Percentiles rank a stretch among this genome's conserved stretches.
Conservation (phyloP, 1,284 basidiomycete species). For the Bondarzewia mesenterica region DNA sequence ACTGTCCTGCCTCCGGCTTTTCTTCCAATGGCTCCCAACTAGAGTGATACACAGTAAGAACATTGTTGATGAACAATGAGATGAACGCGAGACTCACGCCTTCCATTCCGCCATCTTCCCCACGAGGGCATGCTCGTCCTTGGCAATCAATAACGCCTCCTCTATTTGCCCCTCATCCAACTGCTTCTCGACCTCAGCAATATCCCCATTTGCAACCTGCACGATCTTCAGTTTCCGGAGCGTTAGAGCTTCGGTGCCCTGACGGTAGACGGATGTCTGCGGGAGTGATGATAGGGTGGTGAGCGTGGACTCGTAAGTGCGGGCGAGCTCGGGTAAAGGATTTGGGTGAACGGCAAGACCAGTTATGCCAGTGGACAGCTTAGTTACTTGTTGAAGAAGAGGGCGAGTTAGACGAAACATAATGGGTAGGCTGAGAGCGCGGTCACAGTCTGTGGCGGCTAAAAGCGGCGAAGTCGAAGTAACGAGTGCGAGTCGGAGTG, state of each 20-base stretch:
- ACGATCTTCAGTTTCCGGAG: slow-evolving; percentile 75
- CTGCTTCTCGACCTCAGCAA: slow-evolving; percentile 62
- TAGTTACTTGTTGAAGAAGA: slow-evolving; percentile 54
- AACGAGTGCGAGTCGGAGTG: slow-evolving; percentile 10
- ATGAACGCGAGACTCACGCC: slow-evolving; percentile 57
- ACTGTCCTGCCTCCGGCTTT: slow-evolving; percentile 75
- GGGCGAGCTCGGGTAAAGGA: slow-evolving; percentile 71
- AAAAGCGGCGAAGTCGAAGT: background rate
- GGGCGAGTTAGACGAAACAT: slow-evolving; percentile 81
- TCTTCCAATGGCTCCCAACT: slow-evolving; percentile 88
- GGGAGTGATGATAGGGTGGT: slow-evolving; percentile 67
- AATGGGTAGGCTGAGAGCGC: slow-evolving; percentile 11
- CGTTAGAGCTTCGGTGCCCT: slow-evolving; percentile 85
- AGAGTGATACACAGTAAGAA: slow-evolving; percentile 7
- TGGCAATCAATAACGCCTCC: slow-evolving; percentile 76
- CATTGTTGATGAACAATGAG: background rate
- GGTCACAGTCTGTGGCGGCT: background rate
- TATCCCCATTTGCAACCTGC: slow-evolving; percentile 57
- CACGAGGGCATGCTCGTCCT: slow-evolving; percentile 75
- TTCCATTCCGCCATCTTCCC: slow-evolving; percentile 93
- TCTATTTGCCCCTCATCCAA: slow-evolving; percentile 78
- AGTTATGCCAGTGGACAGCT: slow-evolving; percentile 75
- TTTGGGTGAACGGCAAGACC: slow-evolving; percentile 69
- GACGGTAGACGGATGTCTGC: slow-evolving; percentile 79
- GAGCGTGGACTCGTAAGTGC: slow-evolving; percentile 79